These are phyloP conservation scores for Hebeloma cylindrosporum DNA, from an alignment of 768 basidiomycete species.

Conservation along the genomic window DNA sequence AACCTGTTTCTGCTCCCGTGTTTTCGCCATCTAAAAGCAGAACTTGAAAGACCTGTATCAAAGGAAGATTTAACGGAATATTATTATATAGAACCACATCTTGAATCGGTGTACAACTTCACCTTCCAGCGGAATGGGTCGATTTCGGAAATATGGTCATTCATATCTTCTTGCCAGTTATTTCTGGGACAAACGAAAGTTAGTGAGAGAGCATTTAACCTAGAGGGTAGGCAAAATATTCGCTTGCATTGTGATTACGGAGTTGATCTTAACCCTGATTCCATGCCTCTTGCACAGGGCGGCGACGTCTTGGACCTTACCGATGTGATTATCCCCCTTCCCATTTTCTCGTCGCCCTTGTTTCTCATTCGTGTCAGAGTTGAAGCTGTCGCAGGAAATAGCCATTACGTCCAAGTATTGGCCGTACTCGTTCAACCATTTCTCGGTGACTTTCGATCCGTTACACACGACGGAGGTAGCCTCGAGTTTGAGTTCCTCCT, in stretches of 20 bases:
- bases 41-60: conserved; percentile 28
- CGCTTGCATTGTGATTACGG: conserved; percentile 24
- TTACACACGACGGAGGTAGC: conserved; percentile 21
- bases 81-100: too few relatives aligned
- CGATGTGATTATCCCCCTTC: conserved; percentile 28
- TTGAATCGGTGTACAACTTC: not conserved
- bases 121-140: conserved; percentile 42
- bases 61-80: too few relatives aligned
- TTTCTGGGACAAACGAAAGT: conserved; percentile 21
- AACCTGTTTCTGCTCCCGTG: conserved; percentile 15
- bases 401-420: conserved; percentile 42
- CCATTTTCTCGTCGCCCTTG: conserved; percentile 34
- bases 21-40: conserved; percentile 24
- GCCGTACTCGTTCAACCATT: conserved; percentile 40
- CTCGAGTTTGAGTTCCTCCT: conserved; percentile 9
- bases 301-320: conserved; percentile 33
- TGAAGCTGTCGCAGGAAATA: conserved; percentile 41
- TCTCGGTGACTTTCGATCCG: conserved; percentile 42
- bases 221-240: not conserved
- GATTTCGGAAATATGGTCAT: conserved; percentile 32
- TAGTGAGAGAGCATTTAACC: conserved; percentile 10
- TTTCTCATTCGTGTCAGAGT: conserved; percentile 33
- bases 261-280: conserved; percentile 39
- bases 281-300: conserved; percentile 35
- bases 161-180: conserved; percentile 43